Evolutionary conservation across 129 eudicot genomes (phyloP), one percentile per base, ranked within the genome.

Genomic region (Tagetes patula): DNA sequence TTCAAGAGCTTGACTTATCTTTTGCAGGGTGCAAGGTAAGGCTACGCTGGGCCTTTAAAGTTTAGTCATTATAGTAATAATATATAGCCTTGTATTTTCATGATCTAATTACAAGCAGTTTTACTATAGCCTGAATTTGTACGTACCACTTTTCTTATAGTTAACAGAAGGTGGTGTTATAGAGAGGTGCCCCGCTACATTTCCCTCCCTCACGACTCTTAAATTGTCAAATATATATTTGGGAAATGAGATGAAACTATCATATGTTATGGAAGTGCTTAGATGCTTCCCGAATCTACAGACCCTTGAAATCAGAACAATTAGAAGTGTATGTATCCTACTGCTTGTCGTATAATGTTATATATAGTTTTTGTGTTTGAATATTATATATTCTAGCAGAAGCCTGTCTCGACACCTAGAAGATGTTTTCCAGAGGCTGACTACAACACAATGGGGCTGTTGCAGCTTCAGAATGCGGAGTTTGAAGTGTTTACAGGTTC

Each of bases 151-250:
- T 20, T 20, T 20, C 27, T 20, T 20, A 20, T 20, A 20, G 27
- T 20, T 20, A 20, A 20, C 12, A 3, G 38, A 58, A 31, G 39
- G 1, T 63, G 66, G 50, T 48, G 53, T 45, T 4, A 31, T 20
- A 20, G 27, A 4, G 20, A 38, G 27, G 49, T 61, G 40, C 39
- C 34, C 3, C 67, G n/a, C 61, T 13, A 34, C 59, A n/a, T 73
- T 14, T 48, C 61, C 3, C 43, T 38, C 70, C 73, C 27, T 75
- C 79, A 52, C 37, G 55, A 10, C 45, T 27, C 46, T 65, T 30
- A 14, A 2, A n/a, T 40, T 75, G 39, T 6, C 10, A 1, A 2
- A 3, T 3, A 12, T 65, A 31, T 14, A 75, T 39, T 40, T 65
- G 8, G 36, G 13, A 5, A 7, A 33, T 53, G 33, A 2, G 2